These are phyloP conservation scores for Lactarius tabidus DNA, from an alignment of 768 basidiomycete genomes.

Conservation along the genomic window DNA sequence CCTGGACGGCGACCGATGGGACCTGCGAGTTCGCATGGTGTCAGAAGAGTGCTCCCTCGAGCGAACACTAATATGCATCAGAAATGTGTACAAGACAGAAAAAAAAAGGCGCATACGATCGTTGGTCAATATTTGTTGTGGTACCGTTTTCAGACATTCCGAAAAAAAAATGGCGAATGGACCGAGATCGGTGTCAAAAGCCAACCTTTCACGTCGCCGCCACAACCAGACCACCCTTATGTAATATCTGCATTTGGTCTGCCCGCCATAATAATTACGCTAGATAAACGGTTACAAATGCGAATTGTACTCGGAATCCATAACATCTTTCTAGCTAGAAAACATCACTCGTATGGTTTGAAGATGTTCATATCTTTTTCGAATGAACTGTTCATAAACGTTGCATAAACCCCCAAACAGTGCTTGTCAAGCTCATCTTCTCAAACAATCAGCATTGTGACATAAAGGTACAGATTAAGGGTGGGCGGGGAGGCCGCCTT, in stretches of 20 bases:
- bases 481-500: no score
- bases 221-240: constrained; percentile 13
- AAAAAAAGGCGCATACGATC: constrained; percentile 21
- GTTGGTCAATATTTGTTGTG: constrained; percentile 23
- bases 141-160: constrained; percentile 23
- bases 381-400: no score
- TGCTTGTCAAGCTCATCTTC: no score
- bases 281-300: no score
- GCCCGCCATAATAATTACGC: not conserved
- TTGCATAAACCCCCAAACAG: no score
- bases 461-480: no score
- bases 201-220: not conserved
- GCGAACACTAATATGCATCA: constrained; percentile 30
- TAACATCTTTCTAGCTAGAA: no score
- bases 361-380: no score
- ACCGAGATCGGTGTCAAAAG: constrained; percentile 12
- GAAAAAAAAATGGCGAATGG: not conserved
- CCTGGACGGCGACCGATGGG: constrained; percentile 67
- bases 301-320: no score
- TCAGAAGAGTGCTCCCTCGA: constrained; percentile 75
- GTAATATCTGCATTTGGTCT: constrained; percentile 4
- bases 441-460: no score
- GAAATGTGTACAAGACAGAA: not conserved
- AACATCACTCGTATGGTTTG: no score
- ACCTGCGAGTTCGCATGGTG: constrained; percentile 66